Percentiles rank a stretch among this genome's conserved stretches.
Conservation (phyloP, 208 protist genomes). For the Entamoeba histolytica region DNA sequence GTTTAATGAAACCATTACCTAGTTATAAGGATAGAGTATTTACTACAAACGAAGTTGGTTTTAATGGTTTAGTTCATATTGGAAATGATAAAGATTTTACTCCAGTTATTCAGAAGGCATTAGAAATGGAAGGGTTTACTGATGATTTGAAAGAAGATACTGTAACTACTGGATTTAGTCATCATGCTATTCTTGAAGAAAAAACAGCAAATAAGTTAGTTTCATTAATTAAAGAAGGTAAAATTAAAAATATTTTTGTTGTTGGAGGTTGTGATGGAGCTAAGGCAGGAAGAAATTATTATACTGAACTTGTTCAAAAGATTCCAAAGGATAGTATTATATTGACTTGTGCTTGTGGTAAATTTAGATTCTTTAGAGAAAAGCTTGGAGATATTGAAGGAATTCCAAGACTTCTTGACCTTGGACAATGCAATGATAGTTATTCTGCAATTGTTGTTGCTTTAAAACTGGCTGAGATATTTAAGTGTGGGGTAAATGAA, state of each 20-base stretch:
- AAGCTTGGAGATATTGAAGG: constrained; percentile 33
- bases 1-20: constrained; percentile 38
- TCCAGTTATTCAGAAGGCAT: constrained; percentile 33
- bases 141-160: neutral
- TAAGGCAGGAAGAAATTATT: constrained; percentile 45
- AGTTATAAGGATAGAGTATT: constrained; percentile 48
- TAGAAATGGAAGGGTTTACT: constrained; percentile 27
- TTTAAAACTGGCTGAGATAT: constrained; percentile 31
- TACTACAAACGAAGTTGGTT: constrained; percentile 34
- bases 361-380: constrained; percentile 45
- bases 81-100: constrained; percentile 25
- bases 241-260: constrained; percentile 44
- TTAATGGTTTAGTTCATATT: constrained; percentile 23
- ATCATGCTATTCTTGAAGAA: constrained; percentile 21
- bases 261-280: constrained; percentile 60
- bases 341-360: constrained; percentile 53
- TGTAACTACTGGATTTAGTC: constrained; percentile 17
- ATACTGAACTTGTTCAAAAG: constrained; percentile 32
- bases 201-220: constrained; percentile 27
- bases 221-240: constrained; percentile 44
- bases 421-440: constrained; percentile 62
- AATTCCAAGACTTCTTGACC: constrained; percentile 52
- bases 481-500: constrained; percentile 27
- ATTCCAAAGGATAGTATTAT: constrained; percentile 35
- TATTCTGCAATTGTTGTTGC: constrained; percentile 48